Conservation (phyloP, 495 filamentous ascomycete genomes). For the Aspergillus bridgeri region DNA sequence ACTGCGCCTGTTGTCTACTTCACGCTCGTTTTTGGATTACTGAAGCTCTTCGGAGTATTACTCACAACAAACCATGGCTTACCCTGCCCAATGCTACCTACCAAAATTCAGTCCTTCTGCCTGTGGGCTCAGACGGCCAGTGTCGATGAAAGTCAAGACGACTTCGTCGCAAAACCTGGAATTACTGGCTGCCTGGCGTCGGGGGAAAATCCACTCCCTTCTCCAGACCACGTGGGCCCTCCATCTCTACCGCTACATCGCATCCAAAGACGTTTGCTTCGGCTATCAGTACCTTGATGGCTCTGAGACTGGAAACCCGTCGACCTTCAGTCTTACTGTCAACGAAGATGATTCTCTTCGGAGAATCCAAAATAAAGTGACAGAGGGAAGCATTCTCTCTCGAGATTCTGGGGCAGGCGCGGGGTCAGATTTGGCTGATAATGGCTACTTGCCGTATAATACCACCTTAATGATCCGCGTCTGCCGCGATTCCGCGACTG, state of each 20-base stretch:
- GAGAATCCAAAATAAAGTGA: conserved; percentile 31
- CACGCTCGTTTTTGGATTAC: background rate
- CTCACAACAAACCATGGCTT: conserved; percentile 29
- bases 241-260: conserved; percentile 52
- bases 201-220: conserved; percentile 27
- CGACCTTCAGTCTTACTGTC: conserved; percentile 26
- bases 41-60: conserved; percentile 3
- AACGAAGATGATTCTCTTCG: conserved; percentile 32
- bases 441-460: conserved; percentile 32
- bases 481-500: conserved; percentile 22
- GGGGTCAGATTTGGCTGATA: conserved; percentile 7
- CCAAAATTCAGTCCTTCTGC: conserved; percentile 32
- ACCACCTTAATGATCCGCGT: conserved; percentile 40
- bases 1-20: background rate
- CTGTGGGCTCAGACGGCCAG: conserved; percentile 32
- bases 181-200: conserved; percentile 36
- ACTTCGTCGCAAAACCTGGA: conserved; percentile 29
- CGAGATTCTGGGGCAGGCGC: conserved; percentile 9
- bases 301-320: conserved; percentile 16
- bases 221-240: conserved; percentile 54
- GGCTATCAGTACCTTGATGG: conserved; percentile 43
- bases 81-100: conserved; percentile 36
- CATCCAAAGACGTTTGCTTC: conserved; percentile 53
- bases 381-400: conserved; percentile 7
- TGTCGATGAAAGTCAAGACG: conserved; percentile 36